Conservation (phyloP, 345 rosid genomes). For the Euphorbia pulcherrima region DNA sequence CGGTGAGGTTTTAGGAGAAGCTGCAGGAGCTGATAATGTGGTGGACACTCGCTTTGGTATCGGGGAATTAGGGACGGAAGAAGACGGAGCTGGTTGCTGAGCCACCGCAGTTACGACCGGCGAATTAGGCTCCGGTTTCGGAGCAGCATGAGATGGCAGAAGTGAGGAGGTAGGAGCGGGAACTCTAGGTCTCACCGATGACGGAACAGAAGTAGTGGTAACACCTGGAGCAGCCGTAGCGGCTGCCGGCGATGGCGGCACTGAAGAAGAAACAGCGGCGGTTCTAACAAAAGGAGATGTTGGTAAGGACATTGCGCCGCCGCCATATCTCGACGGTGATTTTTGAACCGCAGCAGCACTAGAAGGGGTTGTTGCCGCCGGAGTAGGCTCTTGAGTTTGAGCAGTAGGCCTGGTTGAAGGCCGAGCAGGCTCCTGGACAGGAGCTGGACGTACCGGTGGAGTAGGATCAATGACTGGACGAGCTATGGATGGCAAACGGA, state of each 20-base stretch:
- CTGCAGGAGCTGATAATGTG: background rate
- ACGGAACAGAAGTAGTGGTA: background rate
- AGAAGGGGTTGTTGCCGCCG: no score
- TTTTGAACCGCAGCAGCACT: background rate
- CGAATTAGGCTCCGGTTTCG: no score
- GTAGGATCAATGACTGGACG: slow-evolving; percentile 32
- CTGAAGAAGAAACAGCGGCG: background rate
- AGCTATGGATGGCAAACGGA: slow-evolving; percentile 48
- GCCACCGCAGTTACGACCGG: no score
- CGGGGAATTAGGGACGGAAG: background rate
- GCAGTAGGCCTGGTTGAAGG: background rate
- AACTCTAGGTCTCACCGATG: background rate
- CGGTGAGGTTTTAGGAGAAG: background rate
- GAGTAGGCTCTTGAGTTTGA: background rate
- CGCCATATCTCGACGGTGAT: slow-evolving; percentile 9
- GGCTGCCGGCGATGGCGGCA: slow-evolving; percentile 2
- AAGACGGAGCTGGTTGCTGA: background rate
- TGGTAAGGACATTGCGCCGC: background rate
- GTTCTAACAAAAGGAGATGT: background rate
- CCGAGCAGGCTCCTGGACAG: background rate
- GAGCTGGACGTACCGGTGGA: slow-evolving; percentile 9
- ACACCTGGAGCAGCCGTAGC: background rate
- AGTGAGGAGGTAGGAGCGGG: background rate
- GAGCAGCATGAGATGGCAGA: background rate
- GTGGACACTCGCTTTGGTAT: background rate